Evolutionary conservation across 192 early-diverging fungal species (phyloP).

Genomic region (Coemansia sp.): DNA sequence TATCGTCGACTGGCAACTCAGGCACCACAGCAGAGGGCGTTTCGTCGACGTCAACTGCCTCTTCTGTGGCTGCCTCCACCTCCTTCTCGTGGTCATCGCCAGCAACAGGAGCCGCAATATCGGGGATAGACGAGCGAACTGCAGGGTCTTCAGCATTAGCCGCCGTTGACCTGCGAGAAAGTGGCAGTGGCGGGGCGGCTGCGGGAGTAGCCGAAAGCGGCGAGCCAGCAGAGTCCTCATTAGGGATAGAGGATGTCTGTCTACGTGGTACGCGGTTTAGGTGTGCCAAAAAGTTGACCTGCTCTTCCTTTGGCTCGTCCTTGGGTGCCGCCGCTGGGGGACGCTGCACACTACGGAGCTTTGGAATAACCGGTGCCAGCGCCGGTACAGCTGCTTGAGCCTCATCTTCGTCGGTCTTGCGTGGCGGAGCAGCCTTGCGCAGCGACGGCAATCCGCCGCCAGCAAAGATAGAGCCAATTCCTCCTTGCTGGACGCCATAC

Average conservation of each 20-base stretch:
- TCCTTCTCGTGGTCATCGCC: not conserved
- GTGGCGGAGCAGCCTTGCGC: conserved; percentile 56
- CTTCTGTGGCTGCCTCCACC: not conserved
- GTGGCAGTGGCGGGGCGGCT: conserved; percentile 10
- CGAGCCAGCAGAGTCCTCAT: conserved; percentile 21
- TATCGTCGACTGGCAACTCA: not conserved
- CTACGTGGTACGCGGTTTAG: conserved; percentile 45
- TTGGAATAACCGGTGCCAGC: conserved; percentile 25
- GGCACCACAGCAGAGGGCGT: not conserved
- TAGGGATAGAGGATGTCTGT: conserved; percentile 6
- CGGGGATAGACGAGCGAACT: not conserved
- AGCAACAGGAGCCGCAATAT: not conserved
- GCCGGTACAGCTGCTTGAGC: conserved; percentile 5
- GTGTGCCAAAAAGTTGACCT: conserved; percentile 42
- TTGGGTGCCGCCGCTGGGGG: conserved; percentile 16
- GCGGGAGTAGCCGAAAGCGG: conserved; percentile 15
- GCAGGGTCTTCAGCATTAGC: not conserved
- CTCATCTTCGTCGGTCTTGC: conserved; percentile 26
- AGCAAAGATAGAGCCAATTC: conserved; percentile 71
- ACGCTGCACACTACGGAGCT: conserved; percentile 50
- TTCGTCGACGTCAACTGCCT: not conserved
- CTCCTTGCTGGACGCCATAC: conserved; percentile 77
- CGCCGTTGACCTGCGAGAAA: conserved; percentile 16
- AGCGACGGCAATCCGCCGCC: conserved; percentile 66
- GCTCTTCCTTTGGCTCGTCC: conserved; percentile 28